phyloP scores from a whole-genome alignment of 1,139 yeast species.

The Debaryomyces singareniensis region DNA sequence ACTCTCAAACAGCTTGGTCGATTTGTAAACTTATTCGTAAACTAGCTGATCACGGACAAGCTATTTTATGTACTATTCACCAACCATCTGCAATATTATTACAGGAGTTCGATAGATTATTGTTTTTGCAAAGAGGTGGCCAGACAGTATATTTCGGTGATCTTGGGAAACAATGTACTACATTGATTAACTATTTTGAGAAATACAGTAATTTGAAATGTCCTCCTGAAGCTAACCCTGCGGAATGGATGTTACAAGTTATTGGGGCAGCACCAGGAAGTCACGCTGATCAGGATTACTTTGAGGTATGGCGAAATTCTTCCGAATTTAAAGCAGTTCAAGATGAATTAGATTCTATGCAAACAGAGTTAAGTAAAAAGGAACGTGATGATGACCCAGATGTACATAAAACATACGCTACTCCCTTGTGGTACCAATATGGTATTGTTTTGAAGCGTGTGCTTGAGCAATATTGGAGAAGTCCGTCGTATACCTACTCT shows the following conservation, averaged over 20 bases:
- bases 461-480: slow-evolving; percentile 37
- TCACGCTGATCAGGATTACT: slow-evolving; percentile 28
- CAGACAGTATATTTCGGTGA: slow-evolving; percentile 64
- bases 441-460: slow-evolving; percentile 19
- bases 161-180: slow-evolving; percentile 48
- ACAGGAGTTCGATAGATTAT: slow-evolving; percentile 29
- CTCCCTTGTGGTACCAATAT: slow-evolving; percentile 21
- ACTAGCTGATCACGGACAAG: slow-evolving; percentile 38
- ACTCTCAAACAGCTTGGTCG: slow-evolving; percentile 40
- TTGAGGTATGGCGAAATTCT: slow-evolving; percentile 29
- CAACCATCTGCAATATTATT: slow-evolving; percentile 37
- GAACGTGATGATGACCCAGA: slow-evolving; percentile 20
- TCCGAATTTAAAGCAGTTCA: slow-evolving; percentile 17
- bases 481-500: slow-evolving; percentile 33
- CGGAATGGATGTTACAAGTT: slow-evolving; percentile 53
- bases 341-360: slow-evolving; percentile 20
- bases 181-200: slow-evolving; percentile 51
- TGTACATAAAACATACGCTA: slow-evolving; percentile 18
- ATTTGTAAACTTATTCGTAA: slow-evolving; percentile 36
- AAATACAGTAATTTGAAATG: slow-evolving; percentile 45
- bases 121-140: slow-evolving; percentile 42
- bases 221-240: slow-evolving; percentile 42
- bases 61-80: slow-evolving; percentile 38
- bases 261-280: slow-evolving; percentile 40
- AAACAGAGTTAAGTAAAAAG: slow-evolving; percentile 19